Percentiles rank a stretch among this genome's conserved stretches.
Conservation (phyloP, 345 rosid species). For the Tarenaya hassleriana region DNA sequence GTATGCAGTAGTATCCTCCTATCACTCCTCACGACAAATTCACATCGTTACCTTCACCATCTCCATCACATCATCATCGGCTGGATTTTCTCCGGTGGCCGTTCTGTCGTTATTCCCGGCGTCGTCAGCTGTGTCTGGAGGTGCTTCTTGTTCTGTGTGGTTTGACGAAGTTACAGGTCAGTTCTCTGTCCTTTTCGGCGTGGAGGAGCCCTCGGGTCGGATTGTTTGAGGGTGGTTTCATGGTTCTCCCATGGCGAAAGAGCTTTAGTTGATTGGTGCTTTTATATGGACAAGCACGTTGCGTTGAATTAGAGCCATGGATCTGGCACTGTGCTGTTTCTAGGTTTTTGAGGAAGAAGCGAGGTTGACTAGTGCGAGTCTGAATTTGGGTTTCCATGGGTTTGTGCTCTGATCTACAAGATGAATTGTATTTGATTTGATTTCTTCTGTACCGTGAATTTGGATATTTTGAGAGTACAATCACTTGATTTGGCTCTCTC, state of each 20-base stretch:
- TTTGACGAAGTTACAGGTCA: conserved; percentile 17
- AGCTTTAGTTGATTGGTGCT: conserved; percentile 19
- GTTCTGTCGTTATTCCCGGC: background rate
- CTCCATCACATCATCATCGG: conserved; percentile 15
- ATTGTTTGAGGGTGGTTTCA: background rate
- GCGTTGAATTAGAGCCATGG: conserved; percentile 65
- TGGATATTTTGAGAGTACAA: conserved; percentile 21
- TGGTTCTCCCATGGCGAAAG: conserved; percentile 12
- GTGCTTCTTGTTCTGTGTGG: conserved; percentile 8
- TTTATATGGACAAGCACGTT: conserved; percentile 48
- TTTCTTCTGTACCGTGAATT: conserved; percentile 7
- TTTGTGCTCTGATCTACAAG: conserved; percentile 36
- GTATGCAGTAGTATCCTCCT: background rate
- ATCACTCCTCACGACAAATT: conserved; percentile 8
- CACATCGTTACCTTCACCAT: too few species aligned
- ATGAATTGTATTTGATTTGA: conserved; percentile 18
- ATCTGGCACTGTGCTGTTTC: conserved; percentile 46
- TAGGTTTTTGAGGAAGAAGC: conserved; percentile 64
- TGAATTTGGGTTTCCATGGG: conserved; percentile 14
- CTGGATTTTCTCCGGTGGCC: conserved; percentile 3
- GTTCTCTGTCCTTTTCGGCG: conserved; percentile 6
- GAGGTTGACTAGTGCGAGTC: conserved; percentile 49
- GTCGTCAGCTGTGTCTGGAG: conserved; percentile 3
- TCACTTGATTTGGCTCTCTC: conserved; percentile 13
- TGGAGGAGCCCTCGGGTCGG: conserved; percentile 3